Base-by-base conservation (phyloP, 192 early-diverging fungal species). In the Backusella tarrabulga region DNA sequence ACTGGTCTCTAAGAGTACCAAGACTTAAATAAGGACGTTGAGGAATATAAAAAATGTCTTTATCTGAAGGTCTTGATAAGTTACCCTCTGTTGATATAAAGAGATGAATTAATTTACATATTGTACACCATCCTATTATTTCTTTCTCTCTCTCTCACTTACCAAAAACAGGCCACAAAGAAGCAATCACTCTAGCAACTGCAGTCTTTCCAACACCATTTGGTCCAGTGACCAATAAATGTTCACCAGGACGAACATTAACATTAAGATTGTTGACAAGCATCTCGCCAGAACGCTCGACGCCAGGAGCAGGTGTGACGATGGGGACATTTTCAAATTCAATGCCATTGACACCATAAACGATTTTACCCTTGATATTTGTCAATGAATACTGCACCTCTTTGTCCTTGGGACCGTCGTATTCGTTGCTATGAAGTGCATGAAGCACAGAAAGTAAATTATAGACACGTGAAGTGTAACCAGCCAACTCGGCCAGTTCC, bases 41-140 rank as follows among this genome's bases (percentile, higher is more conserved):
- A 44, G 98, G 98, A 68, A 99, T 95, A 86, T 99, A 99, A 81
- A 99, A 97, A 78, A 99, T 96, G 81, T 94, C 92, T 68, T 90
- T 87, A 81, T 88, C 85, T 80, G 85, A 85, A 34, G 94, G 94
- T 63, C 91, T 90, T 23, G 88, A 81, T 74, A 94, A 71, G 6
- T 85, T 83, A 72, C 93, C 93, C 74, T 86, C 94, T 85, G 72
- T 50, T 7, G 3, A 76, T 32, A 75, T 46, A 66, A 14, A 29
- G n/a, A 63, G 9, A 21, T 5, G 6, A 21, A n/a, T 21, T 54
- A 54, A 21, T 32, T 32, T 32, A 32, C 32, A 32, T 32, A 32
- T 32, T 32, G 32, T 32, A 32, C 32, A 54, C 38, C 38, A 9
- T 40, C 38, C 3, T 32, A 0, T 32, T n/a, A n/a, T n/a, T n/a